Evolutionary conservation across 164 flowering plant genomes (phyloP).

Genomic region (Nymphaea colorata): DNA sequence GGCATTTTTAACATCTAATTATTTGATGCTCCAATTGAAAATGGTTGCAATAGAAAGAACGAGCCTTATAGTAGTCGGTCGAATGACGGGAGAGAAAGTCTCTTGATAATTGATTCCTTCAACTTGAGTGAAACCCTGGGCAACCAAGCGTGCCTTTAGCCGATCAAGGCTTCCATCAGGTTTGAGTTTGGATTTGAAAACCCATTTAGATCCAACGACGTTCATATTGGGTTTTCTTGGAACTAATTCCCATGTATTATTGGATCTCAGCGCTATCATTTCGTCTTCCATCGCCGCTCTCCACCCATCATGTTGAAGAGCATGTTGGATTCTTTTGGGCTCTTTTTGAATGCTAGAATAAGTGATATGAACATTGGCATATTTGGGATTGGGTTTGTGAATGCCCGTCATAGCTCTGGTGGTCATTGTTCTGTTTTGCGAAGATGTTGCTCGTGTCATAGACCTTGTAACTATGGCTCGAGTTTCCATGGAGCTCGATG

Average conservation of each 20-base stretch:
- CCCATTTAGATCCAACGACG: slow-evolving; percentile 3
- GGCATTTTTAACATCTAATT: background rate
- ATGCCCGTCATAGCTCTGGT: background rate
- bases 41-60: background rate
- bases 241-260: background rate
- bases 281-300: background rate
- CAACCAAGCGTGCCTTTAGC: background rate
- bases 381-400: background rate
- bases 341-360: background rate
- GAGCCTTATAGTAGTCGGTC: background rate
- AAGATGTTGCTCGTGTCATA: background rate
- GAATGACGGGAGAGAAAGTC: background rate
- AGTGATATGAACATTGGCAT: background rate
- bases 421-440: background rate
- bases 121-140: background rate
- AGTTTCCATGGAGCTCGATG: too few relatives aligned
- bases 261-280: background rate
- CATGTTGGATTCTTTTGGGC: background rate
- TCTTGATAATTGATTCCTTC: background rate
- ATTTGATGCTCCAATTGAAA: background rate
- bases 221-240: background rate
- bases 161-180: background rate
- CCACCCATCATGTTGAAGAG: background rate
- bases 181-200: background rate
- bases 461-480: background rate